phyloP scores from a whole-genome alignment of 2,329 filamentous ascomycete species.

The Fusarium solani-melongenae region DNA sequence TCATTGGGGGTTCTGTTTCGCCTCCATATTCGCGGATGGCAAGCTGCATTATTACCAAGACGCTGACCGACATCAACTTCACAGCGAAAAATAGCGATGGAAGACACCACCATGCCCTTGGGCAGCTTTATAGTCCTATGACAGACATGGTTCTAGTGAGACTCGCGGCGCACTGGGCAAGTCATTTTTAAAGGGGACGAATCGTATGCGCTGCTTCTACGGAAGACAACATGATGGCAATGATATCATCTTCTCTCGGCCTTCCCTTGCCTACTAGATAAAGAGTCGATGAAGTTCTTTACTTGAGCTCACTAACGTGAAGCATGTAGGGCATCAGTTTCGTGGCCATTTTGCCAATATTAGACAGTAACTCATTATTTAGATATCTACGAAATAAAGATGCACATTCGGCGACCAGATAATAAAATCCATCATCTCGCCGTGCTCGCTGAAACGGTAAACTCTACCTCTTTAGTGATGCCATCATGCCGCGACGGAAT shows the following conservation, averaged over 20 bases:
- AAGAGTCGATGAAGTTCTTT: neutral
- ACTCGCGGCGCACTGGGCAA: too few species aligned
- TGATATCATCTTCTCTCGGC: neutral
- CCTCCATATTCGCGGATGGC: too few species aligned
- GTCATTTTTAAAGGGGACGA: too few species aligned
- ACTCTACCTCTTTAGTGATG: conserved; percentile 37
- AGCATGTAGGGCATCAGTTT: neutral
- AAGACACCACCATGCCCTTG: too few species aligned
- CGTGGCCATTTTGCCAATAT: neutral
- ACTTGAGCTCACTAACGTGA: neutral
- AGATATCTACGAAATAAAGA: neutral
- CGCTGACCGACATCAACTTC: too few species aligned
- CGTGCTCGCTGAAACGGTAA: conserved; percentile 24
- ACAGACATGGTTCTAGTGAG: too few species aligned
- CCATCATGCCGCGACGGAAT: conserved; percentile 10
- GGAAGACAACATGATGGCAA: too few species aligned
- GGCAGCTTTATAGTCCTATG: too few species aligned
- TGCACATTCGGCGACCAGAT: neutral
- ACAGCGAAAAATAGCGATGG: too few species aligned
- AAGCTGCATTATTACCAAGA: too few species aligned
- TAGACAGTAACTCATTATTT: conserved; percentile 1
- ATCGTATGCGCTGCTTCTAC: too few species aligned
- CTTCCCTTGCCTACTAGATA: neutral
- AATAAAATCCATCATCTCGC: neutral
- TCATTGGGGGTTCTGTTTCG: too few species aligned